Base-by-base conservation (phyloP, 129 eudicot genomes). In the Lonicera japonica region DNA sequence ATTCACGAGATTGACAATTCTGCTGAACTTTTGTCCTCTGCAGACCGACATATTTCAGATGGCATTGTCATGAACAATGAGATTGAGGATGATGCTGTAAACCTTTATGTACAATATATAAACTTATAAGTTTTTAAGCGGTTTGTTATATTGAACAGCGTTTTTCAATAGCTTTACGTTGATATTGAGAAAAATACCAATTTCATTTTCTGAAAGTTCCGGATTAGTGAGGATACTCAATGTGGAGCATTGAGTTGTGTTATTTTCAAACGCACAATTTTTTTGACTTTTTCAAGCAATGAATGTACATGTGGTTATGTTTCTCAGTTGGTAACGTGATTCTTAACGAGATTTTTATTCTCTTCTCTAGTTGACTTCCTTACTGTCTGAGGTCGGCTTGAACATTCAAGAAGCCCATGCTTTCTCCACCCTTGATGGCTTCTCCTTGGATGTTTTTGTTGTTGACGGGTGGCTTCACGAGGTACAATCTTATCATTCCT, bases 401-500 rank as follows among this genome's bases (percentile, higher is more conserved):
- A 88, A 88, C 82, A 88, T 88, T 80, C 86, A 76, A 72, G 96
- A 88, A 73, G 96, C 96, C 61, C 96, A 88, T 73, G 96, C 81
- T 60, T 88, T 88, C 69, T 88, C 96, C n/a, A 88, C 96, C n/a
- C 73, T 73, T 60, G 96, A 88, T 72, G 96, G 96, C 46, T 88
- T 71, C 82, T 88, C 96, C 17, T 71, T 88, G 77, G 94, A 84
- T 88, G 96, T 84, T 65, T 88, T 88, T 81, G 96, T 88, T 63
- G 94, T 88, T 57, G 94, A 71, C 79, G 96, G 96, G 25, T 88
- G 96, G 96, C 94, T 83, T 56, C 70, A 66, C 53, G 89, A 88
- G 89, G 96, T 84, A 81, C 16, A 50, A 3, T 67, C 67, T 60
- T 63, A 55, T 17, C 56, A 38, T 17, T 65, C 39, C n/a, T 11